Base-by-base conservation (phyloP, 75 land plant species). In the Pseudotsuga menziesii region DNA sequence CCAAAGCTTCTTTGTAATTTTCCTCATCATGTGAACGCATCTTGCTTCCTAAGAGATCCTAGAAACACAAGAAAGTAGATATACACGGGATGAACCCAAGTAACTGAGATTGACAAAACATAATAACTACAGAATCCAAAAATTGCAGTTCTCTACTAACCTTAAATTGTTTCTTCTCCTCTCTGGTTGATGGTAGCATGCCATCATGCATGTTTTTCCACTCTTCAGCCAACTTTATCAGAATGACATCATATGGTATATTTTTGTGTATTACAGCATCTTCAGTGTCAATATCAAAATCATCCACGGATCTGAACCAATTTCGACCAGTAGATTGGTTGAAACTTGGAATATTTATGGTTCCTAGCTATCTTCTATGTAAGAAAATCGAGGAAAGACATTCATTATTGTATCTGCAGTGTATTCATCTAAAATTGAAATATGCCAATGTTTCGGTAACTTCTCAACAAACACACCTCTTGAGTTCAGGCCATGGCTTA, bases 401-500 rank as follows among this genome's bases (percentile, higher is more conserved):
- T 64, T 78, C 69, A 35, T 2, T 32, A 19, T 36, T 48, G 17
- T 32, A 25, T 32, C 7, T 32, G 8, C 20, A 17, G n/a, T 7
- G 41, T 17, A 35, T 32, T 64, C 41, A 64, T 64, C 16, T 64
- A 32, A 17, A 64, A 32, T 64, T 64, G 39, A 35, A 17, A 32
- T 17, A 58, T 57, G 6, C 17, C 2, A 56, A 61, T 5, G n/a
- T 72, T 35, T 25, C 55, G 4, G 41, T 78, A 73, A 44, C 25
- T 57, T 36, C 9, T 75, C 19, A 54, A 63, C 61, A 23, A 17
- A 16, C 61, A 23, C 77, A 93, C 98, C 86, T 78, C 76, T 84
- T 89, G 13, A 97, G 99, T 78, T 97, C 95, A 66, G 98, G 90
- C 99, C 99, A 97, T 72, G 99, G 99, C 61, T 89, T 89, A 75